Percentiles rank a stretch among this genome's conserved stretches.
Conservation (phyloP, 441 rosid species). For the Cnidoscolus chayamansa region DNA sequence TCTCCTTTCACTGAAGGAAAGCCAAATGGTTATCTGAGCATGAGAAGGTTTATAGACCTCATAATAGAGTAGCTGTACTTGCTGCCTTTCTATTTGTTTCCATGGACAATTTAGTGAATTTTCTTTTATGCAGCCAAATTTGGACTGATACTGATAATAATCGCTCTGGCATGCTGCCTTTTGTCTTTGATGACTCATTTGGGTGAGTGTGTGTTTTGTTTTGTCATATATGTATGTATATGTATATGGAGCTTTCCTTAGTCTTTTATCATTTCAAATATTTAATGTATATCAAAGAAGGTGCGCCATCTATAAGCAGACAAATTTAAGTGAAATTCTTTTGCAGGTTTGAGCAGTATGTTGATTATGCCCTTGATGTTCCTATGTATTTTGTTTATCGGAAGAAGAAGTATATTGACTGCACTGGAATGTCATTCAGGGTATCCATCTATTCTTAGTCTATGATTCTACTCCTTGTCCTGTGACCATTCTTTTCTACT, state of each 20-base stretch:
- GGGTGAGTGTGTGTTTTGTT: conserved; percentile 50
- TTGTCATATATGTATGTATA: neutral
- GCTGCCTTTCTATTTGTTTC: conserved; percentile 4
- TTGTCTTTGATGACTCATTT: conserved; percentile 82
- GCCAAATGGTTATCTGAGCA: conserved; percentile 98
- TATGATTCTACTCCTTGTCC: conserved; percentile 33
- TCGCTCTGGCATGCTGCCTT: conserved; percentile 94
- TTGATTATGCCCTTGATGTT: conserved; percentile 96
- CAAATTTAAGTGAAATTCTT: neutral
- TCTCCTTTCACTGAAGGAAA: conserved; percentile 98
- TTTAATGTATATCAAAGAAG: neutral
- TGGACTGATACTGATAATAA: conserved; percentile 94
- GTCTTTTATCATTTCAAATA: neutral
- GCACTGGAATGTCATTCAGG: conserved; percentile 95
- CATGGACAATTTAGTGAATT: conserved; percentile 20
- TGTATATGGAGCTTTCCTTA: neutral
- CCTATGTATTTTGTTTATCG: conserved; percentile 98
- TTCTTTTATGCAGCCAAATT: conserved; percentile 63
- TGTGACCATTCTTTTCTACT: conserved; percentile 3
- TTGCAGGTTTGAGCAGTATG: conserved; percentile 96
- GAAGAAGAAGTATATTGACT: conserved; percentile 79
- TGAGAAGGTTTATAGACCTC: conserved; percentile 66
- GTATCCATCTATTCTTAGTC: conserved; percentile 54
- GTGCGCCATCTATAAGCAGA: conserved; percentile 4
- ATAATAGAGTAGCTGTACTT: conserved; percentile 9